Conservation (phyloP, 108 stramenopile genomes). For the Nannochloropsis granulata region DNA sequence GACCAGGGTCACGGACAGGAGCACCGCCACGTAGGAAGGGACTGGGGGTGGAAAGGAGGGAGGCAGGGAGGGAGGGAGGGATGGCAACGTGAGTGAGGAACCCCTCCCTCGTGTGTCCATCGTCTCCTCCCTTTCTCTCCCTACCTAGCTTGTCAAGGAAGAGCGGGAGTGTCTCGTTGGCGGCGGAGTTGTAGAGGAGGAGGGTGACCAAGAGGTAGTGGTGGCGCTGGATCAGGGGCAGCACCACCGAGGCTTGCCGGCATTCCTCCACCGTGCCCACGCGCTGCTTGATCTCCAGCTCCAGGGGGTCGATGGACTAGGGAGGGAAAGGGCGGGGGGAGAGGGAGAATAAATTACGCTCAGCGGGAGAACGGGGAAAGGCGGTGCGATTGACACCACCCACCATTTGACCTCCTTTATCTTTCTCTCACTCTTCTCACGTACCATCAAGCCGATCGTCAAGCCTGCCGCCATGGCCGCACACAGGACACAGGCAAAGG, state of each 20-base stretch:
- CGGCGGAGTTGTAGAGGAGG: conserved; percentile 62
- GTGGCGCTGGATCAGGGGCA: conserved; percentile 45
- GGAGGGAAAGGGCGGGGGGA: background rate
- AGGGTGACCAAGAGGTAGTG: conserved; percentile 81
- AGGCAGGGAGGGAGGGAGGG: background rate
- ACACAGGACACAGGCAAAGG: conserved; percentile 46
- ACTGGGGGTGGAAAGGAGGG: conserved; percentile 21
- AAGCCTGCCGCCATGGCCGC: conserved; percentile 82
- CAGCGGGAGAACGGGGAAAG: no score
- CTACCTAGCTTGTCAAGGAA: background rate
- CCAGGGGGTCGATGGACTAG: conserved; percentile 59
- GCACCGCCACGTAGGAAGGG: conserved; percentile 55
- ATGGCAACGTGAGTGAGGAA: background rate
- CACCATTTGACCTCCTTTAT: no score
- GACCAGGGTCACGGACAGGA: conserved; percentile 76
- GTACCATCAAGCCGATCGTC: conserved; percentile 69
- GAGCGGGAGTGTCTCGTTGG: conserved; percentile 26
- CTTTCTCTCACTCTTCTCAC: background rate
- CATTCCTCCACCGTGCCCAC: conserved; percentile 25
- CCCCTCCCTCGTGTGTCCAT: background rate
- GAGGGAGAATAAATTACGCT: no score
- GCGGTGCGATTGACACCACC: no score
- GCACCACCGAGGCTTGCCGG: conserved; percentile 21
- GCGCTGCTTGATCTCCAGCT: conserved; percentile 45
- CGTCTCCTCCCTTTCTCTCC: background rate